These are phyloP conservation scores for Pelomyxa schiedti DNA, from an alignment of 78 protist species.

Conservation along the genomic window DNA sequence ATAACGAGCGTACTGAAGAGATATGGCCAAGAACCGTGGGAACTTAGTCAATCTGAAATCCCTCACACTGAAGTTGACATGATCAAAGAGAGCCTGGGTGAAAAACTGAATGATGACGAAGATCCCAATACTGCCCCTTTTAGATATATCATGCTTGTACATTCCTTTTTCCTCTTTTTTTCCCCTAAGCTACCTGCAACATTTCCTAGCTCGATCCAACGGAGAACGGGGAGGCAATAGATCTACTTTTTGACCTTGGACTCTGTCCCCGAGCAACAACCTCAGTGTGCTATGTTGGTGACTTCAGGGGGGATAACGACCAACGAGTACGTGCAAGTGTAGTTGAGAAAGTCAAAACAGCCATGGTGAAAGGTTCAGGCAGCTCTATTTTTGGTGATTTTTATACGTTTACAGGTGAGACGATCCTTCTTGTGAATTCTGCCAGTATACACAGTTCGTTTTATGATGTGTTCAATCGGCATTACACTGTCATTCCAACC, in stretches of 20 bases:
- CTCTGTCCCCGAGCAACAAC: not conserved
- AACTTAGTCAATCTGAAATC: no score
- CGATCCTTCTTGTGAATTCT: not conserved
- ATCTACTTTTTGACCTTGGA: not conserved
- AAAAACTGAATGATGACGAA: not conserved
- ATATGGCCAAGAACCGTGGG: no score
- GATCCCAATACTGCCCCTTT: not conserved
- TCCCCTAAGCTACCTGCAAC: no score
- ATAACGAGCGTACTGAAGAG: not conserved
- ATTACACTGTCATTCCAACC: not conserved
- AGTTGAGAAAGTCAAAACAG: not conserved
- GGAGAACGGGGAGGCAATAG: not conserved
- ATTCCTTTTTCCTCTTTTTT: no score
- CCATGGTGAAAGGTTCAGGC: no score
- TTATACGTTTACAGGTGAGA: no score
- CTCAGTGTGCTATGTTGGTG: not conserved
- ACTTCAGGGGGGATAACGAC: not conserved
- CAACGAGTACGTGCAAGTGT: not conserved
- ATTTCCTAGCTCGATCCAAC: conserved; percentile 1
- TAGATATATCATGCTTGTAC: not conserved
- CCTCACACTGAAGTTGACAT: not conserved
- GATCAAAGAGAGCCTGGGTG: not conserved
- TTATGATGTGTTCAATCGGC: conserved; percentile 1
- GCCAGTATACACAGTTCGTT: not conserved
- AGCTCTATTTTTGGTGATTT: no score